Evolutionary conservation across 768 basidiomycete genomes (phyloP).

Genomic region (Leccinum ochraceum): DNA sequence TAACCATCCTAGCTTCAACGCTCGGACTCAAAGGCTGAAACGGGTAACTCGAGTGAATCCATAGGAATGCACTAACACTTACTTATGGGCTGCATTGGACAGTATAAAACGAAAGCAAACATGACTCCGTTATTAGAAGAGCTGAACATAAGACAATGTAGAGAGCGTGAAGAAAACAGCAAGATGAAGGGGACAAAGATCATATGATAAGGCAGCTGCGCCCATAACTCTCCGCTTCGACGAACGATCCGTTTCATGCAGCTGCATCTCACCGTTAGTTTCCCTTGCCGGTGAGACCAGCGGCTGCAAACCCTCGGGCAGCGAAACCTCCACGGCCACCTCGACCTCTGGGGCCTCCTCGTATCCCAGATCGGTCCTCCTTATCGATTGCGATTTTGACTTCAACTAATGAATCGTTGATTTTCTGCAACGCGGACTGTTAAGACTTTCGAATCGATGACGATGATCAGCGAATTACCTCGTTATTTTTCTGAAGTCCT

Average conservation of each 20-base stretch:
- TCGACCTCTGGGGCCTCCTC: constrained; percentile 58
- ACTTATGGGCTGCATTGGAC: constrained; percentile 12
- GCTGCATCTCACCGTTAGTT: constrained; percentile 29
- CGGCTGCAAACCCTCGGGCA: constrained; percentile 66
- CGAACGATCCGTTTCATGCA: constrained; percentile 23
- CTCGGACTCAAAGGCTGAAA: neutral
- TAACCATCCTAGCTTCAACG: neutral
- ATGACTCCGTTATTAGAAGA: constrained; percentile 23
- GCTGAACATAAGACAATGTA: constrained; percentile 13
- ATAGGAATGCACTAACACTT: constrained; percentile 10
- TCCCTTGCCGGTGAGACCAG: constrained; percentile 53
- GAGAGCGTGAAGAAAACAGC: constrained; percentile 10
- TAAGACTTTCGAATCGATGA: constrained; percentile 3
- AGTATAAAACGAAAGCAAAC: constrained; percentile 23
- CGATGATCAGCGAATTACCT: constrained; percentile 44
- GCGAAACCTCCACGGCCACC: constrained; percentile 52
- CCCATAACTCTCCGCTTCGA: constrained; percentile 21
- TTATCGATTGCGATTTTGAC: constrained; percentile 72
- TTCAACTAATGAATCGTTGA: constrained; percentile 65
- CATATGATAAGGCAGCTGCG: constrained; percentile 17
- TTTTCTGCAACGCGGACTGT: constrained; percentile 47
- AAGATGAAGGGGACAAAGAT: constrained; percentile 13
- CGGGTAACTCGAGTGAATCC: constrained; percentile 8
- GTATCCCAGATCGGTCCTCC: constrained; percentile 41
- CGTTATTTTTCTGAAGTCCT: constrained; percentile 72